These are phyloP conservation scores for Phialophora verrucosa DNA, from an alignment of 2,329 filamentous ascomycete species.

Conservation along the genomic window DNA sequence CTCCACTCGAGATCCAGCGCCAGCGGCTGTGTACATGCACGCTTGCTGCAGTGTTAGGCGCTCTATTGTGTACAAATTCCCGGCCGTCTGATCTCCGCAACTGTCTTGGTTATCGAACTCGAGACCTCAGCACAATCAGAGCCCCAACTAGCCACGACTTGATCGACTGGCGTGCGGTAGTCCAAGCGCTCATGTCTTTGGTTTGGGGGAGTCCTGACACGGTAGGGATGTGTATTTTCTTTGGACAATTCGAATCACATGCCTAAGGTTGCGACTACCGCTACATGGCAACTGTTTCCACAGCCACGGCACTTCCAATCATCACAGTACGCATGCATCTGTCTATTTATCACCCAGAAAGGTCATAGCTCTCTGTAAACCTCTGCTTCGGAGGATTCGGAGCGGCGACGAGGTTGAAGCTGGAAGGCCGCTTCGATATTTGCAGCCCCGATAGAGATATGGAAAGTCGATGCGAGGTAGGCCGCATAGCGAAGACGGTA, in stretches of 20 bases:
- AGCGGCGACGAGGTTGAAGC: slow-evolving; percentile 15
- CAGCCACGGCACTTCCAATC: neutral
- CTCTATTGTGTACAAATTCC: neutral
- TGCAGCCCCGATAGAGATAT: slow-evolving; percentile 25
- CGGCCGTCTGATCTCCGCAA: neutral
- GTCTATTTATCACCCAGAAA: too few relatives aligned
- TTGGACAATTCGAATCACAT: neutral
- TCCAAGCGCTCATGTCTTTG: neutral
- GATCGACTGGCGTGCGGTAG: neutral
- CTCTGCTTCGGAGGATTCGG: slow-evolving; percentile 15
- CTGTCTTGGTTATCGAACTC: too few relatives aligned
- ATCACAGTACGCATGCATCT: neutral
- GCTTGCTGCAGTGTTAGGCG: neutral
- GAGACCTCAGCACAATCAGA: too few relatives aligned
- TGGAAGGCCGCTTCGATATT: slow-evolving; percentile 18
- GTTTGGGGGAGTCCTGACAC: neutral
- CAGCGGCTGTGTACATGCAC: neutral
- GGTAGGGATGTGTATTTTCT: neutral
- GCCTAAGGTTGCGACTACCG: neutral
- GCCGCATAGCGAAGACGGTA: slow-evolving; percentile 24
- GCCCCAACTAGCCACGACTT: neutral
- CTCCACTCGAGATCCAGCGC: neutral
- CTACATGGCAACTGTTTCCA: neutral
- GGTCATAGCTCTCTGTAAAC: slow-evolving; percentile 8
- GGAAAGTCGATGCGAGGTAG: slow-evolving; percentile 29